phyloP scores from a whole-genome alignment of 768 basidiomycete species.

The Agaricus sinodeliciosus region DNA sequence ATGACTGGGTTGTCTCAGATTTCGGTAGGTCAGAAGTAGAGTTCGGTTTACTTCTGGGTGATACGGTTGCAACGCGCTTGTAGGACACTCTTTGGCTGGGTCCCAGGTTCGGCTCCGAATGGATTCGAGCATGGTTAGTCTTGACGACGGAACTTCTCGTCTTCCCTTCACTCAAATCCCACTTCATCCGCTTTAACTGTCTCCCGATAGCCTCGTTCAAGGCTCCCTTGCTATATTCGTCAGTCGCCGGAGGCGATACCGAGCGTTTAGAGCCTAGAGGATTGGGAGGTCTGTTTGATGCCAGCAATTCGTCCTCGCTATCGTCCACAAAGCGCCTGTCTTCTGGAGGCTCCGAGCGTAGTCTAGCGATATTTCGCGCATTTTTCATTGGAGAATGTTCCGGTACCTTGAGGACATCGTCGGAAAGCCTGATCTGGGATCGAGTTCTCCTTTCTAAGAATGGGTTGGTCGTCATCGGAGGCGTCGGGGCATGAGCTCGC shows the following conservation, averaged over 20 bases:
- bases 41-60: slow-evolving; percentile 18
- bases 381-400: slow-evolving; percentile 48
- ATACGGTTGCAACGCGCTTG: slow-evolving; percentile 19
- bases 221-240: slow-evolving; percentile 24
- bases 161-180: slow-evolving; percentile 17
- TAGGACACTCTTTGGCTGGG: slow-evolving; percentile 16
- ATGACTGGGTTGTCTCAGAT: slow-evolving; percentile 15
- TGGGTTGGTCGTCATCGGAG: neutral
- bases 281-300: slow-evolving; percentile 29
- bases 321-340: slow-evolving; percentile 20
- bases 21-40: slow-evolving; percentile 19
- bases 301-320: slow-evolving; percentile 40
- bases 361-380: slow-evolving; percentile 31
- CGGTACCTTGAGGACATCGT: slow-evolving; percentile 38
- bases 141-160: slow-evolving; percentile 9
- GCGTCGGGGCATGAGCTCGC: neutral
- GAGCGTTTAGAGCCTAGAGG: slow-evolving; percentile 27
- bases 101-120: slow-evolving; percentile 26
- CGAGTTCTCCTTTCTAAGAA: slow-evolving; percentile 26
- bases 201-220: slow-evolving; percentile 20
- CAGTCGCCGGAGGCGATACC: slow-evolving; percentile 28
- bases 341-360: slow-evolving; percentile 17
- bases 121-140: slow-evolving; percentile 24
- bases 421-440: slow-evolving; percentile 44
- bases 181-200: slow-evolving; percentile 31